These are phyloP conservation scores for Fusarium cicatricum DNA, from an alignment of 2,329 filamentous ascomycete genomes.

Conservation along the genomic window DNA sequence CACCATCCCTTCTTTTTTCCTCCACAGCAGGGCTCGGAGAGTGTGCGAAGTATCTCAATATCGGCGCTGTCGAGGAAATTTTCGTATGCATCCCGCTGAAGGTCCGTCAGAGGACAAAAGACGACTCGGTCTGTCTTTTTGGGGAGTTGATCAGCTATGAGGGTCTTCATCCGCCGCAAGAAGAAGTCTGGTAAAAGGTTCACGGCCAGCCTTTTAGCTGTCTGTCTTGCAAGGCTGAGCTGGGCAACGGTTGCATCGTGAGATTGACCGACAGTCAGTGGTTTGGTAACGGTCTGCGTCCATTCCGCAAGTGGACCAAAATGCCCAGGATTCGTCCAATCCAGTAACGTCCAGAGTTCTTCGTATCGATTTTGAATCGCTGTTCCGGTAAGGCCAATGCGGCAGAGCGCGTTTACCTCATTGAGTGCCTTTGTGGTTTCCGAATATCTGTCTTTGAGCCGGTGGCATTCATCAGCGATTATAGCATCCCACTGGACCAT, in stretches of 20 bases:
- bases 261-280: conserved; percentile 86
- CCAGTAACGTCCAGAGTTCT: conserved; percentile 93
- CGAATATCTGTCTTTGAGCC: conserved; percentile 80
- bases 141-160: conserved; percentile 91
- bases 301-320: conserved; percentile 74
- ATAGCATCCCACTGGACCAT: conserved; percentile 92
- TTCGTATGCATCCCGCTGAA: conserved; percentile 84
- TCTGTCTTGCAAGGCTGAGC: conserved; percentile 80
- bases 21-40: conserved; percentile 73
- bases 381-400: conserved; percentile 92
- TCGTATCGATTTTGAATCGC: conserved; percentile 99
- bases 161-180: conserved; percentile 87
- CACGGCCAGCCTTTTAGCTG: conserved; percentile 83
- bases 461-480: conserved; percentile 93
- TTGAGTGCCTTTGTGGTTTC: conserved; percentile 88
- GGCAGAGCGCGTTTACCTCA: conserved; percentile 87
- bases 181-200: conserved; percentile 92
- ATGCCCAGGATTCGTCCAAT: conserved; percentile 91
- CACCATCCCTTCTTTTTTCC: conserved; percentile 79
- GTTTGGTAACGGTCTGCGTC: conserved; percentile 79
- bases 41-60: conserved; percentile 72
- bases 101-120: conserved; percentile 88
- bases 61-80: conserved; percentile 76
- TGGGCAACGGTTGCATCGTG: conserved; percentile 89
- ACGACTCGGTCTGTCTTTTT: conserved; percentile 95